Percentiles rank a stretch among this genome's conserved stretches.
phyloP scores from a whole-genome alignment of 768 basidiomycete species.

The Mycena galopus region DNA sequence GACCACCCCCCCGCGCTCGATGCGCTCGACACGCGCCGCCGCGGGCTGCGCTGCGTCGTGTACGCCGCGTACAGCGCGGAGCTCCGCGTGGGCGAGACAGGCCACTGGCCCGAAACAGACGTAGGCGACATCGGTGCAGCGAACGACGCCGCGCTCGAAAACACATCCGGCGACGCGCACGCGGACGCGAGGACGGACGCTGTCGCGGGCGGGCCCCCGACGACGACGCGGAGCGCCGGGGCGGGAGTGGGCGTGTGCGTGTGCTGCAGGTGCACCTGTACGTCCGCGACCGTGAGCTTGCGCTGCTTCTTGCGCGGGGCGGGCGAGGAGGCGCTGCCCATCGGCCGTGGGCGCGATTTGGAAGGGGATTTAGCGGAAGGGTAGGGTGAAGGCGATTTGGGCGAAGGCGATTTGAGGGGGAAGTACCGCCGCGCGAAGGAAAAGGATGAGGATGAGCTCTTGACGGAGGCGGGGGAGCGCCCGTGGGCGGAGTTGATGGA shows the following conservation, averaged over 20 bases:
- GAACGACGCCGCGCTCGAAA: background rate
- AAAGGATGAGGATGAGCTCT: too few relatives aligned
- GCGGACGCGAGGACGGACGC: background rate
- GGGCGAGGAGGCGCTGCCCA: background rate
- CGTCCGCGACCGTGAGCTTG: background rate
- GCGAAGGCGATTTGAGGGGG: conserved; percentile 31
- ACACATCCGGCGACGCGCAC: background rate
- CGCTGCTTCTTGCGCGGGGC: background rate
- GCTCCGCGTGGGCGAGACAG: background rate
- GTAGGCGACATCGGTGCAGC: background rate
- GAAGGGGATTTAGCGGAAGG: conserved; percentile 13
- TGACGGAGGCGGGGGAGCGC: conserved; percentile 38
- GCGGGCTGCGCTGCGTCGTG: conserved; percentile 9
- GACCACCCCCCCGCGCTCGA: background rate
- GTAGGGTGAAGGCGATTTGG: conserved; percentile 17
- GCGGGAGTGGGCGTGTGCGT: too few relatives aligned
- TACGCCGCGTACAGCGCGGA: background rate
- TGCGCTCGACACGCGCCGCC: background rate
- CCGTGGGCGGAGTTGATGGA: conserved; percentile 46
- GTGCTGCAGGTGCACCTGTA: background rate
- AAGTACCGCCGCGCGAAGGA: conserved; percentile 38
- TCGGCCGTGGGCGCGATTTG: background rate
- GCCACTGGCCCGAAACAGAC: background rate
- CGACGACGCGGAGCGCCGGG: too few relatives aligned
- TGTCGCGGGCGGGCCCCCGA: background rate